Base-by-base conservation (phyloP, 225 moss, liverwort and hornwort genomes). In the Ulota crispa region DNA sequence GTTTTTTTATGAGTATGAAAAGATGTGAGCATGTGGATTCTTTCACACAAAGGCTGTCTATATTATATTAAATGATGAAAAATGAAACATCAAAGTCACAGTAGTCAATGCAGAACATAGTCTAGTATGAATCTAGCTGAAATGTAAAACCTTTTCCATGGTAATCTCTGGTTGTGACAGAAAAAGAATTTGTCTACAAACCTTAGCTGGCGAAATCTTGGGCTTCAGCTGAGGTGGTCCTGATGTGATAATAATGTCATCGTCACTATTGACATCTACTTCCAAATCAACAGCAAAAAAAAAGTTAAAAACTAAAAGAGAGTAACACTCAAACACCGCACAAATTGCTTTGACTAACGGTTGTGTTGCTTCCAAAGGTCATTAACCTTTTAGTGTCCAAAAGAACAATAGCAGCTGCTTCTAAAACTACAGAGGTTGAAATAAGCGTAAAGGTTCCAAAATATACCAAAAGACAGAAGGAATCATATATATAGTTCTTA, bases 251-350 rank as follows among this genome's bases (percentile, higher is more conserved):
- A 83, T 16, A 42, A 66, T 9, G 36, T 75, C 81, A n/a, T 83
- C 87, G 26, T 73, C 73, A 45, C 87, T 87, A 85, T 52, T 83
- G 55, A 83, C 87, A 89, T 89, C 85, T 89, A 81, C 13, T 83
- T 65, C 64, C 69, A 80, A 66, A 80, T 45, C 52, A 42, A 12
- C 27, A 36, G 7, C 55, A 60, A 68, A 43, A 45, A n/a, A n/a
- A 39, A 41, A 43, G 24, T 50, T 50, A 50, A 26, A 37, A 23
- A 79, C 21, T 10, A 2, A 34, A 39, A 77, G 30, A n/a, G 42
- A 24, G 45, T 10, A 21, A 64, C 9, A 43, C 24, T 72, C n/a
- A 80, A 31, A 10, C n/a, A n/a, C 12, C 32, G 50, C 61, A 59
- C 28, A 66, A 23, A 59, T 59, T 47, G 27, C 32, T 57, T 50